phyloP scores from a whole-genome alignment of 1,284 basidiomycete genomes.

The Trichosporon sp. region DNA sequence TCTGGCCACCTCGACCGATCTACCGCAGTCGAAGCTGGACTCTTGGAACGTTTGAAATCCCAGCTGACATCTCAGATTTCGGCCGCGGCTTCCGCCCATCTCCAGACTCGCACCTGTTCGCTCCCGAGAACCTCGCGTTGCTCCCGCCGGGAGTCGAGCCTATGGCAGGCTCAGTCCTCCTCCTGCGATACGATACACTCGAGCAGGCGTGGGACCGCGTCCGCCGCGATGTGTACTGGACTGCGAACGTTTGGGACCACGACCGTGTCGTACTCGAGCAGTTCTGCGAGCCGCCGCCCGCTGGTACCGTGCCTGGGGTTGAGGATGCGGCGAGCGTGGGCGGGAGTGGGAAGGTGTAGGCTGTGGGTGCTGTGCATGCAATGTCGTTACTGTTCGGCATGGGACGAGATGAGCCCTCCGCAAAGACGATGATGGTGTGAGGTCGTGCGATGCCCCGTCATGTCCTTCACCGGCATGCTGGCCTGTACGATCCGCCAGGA shows the following conservation, averaged over 20 bases:
- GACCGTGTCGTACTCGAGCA: slow-evolving; percentile 33
- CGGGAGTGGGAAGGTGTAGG: not conserved
- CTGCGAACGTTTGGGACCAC: slow-evolving; percentile 42
- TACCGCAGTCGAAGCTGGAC: not conserved
- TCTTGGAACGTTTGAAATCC: too few species aligned
- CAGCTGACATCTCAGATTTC: slow-evolving; percentile 24
- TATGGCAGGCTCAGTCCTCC: slow-evolving; percentile 40
- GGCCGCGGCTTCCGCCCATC: slow-evolving; percentile 30
- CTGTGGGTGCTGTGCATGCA: not conserved
- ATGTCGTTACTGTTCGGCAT: not conserved
- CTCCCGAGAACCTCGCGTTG: slow-evolving; percentile 8
- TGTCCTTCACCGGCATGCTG: too few species aligned
- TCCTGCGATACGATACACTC: slow-evolving; percentile 30
- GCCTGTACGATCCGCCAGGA: too few species aligned
- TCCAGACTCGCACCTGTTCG: slow-evolving; percentile 19
- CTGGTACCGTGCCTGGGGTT: slow-evolving; percentile 11
- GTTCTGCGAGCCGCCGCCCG: slow-evolving; percentile 24
- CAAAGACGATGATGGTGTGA: too few species aligned
- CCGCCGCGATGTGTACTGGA: slow-evolving; percentile 43
- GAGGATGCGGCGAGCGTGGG: not conserved
- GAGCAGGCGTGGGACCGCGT: slow-evolving; percentile 37
- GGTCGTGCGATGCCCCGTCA: too few species aligned
- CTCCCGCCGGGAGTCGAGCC: slow-evolving; percentile 30
- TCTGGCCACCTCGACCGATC: not conserved
- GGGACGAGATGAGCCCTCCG: too few species aligned